A percentile compares a stretch with the other conserved stretches of the same genome.
Evolutionary conservation across 2,329 filamentous ascomycete species (phyloP).

Genomic region (Pseudogymnoascus sp.): DNA sequence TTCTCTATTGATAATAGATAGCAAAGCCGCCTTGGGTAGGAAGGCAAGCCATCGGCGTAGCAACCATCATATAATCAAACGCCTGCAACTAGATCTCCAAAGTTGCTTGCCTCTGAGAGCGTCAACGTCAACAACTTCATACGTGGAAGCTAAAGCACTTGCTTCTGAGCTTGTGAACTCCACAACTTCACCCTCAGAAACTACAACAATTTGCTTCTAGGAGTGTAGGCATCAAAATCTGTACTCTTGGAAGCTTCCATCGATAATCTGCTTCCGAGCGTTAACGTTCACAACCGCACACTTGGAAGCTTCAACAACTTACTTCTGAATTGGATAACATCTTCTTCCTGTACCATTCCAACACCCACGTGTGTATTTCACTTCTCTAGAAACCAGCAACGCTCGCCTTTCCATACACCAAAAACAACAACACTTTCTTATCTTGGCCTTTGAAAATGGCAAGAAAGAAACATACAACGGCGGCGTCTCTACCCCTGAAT

Average conservation of each 20-base stretch:
- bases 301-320: not conserved
- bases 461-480: not conserved
- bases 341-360: not conserved
- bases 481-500: not conserved
- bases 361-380: not conserved
- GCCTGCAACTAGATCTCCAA: not conserved
- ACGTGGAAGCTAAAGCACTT: not conserved
- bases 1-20: not conserved
- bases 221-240: not conserved
- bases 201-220: not conserved
- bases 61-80: not conserved
- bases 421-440: not conserved
- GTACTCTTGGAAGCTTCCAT: not conserved
- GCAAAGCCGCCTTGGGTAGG: not conserved
- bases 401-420: not conserved
- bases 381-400: not conserved
- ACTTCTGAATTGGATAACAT: not conserved
- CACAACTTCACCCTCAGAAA: not conserved
- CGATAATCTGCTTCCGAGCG: not conserved
- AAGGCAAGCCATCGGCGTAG: not conserved
- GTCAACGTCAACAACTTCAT: not conserved
- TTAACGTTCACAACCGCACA: not conserved
- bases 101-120: not conserved
- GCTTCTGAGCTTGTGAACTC: not conserved
- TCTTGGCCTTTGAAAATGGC: not conserved